Evolutionary conservation across 176 grass and related monocot genomes (phyloP), one percentile per base, ranked within the genome.

Genomic region (Paspalum vaginatum): DNA sequence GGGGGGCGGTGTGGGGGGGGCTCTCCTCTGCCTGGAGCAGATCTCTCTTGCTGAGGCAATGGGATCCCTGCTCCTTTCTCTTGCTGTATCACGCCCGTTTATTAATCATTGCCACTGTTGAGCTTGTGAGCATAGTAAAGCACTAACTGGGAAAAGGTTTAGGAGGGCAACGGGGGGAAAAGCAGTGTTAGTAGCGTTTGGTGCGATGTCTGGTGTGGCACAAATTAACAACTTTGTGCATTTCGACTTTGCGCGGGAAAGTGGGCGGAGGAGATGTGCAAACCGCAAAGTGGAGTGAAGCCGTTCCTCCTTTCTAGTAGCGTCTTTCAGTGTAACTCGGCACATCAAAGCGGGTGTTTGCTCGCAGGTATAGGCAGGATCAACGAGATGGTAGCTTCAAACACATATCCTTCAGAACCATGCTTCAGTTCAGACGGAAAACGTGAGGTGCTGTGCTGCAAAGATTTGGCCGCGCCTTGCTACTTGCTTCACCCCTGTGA

Each of bases 331-430:
- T 37, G 72, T 48, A 57, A 48, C 9, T n/a, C 54, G 17, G 11
- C 26, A 37, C n/a, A 60, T 53, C 77, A 74, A 80, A 86, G 60
- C 42, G 58, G 55, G 48, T 20, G 13, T 75, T 26, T 49, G 67
- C 65, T 78, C 1, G 8, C 48, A 65, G 58, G 48, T 74, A 48
- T 74, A 48, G 69, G 58, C 20, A 83, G 65, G 58, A 37, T 63
- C 50, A 57, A 20, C 66, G 55, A 46, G 39, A 43, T n/a, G 17
- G 6, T 79, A 77, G 41, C 58, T 84, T 89, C 25, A 27, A 21
- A 43, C 56, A n/a, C 26, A 10, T 52, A 54, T 67, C 18, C 11
- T 63, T 55, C 26, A 40, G n/a, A 80, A 32, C 26, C 57, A 60
- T 60, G 13, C 24, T 12, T 61, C 12, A 5, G 40, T 46, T 82